These are phyloP conservation scores for Blastocrithidia nonstop DNA, from an alignment of 208 protist species.

Conservation along the genomic window DNA sequence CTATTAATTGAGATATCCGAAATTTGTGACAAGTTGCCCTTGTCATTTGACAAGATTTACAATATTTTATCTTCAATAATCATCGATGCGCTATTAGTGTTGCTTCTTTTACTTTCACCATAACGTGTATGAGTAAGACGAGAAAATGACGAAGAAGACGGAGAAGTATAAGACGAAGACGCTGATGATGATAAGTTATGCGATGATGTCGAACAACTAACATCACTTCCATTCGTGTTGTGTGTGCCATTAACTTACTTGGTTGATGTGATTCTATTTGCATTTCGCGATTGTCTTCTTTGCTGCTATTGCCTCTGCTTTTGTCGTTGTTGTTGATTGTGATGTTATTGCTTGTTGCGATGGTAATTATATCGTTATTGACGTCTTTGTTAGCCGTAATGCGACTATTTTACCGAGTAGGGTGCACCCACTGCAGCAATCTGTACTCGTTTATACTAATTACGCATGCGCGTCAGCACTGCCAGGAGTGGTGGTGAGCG, in stretches of 20 bases:
- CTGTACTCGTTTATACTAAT: slow-evolving; percentile 16
- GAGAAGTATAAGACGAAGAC: too few species aligned
- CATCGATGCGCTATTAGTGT: neutral
- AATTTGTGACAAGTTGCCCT: slow-evolving; percentile 22
- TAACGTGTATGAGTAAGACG: neutral
- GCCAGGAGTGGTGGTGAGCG: slow-evolving; percentile 5
- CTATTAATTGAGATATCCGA: too few species aligned
- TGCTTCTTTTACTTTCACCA: neutral
- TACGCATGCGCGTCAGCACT: slow-evolving; percentile 15
- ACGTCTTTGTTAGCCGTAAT: neutral
- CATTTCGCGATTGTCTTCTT: neutral
- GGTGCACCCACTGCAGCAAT: too few species aligned
- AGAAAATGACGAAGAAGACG: slow-evolving; percentile 4
- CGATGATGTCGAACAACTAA: too few species aligned
- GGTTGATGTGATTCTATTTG: neutral
- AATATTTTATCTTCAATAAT: neutral
- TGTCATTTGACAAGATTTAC: slow-evolving; percentile 2
- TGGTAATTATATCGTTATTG: neutral
- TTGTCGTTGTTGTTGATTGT: neutral
- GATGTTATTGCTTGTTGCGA: neutral
- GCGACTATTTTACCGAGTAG: too few species aligned
- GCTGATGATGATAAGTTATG: too few species aligned
- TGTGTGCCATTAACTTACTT: neutral
- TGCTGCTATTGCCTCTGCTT: neutral
- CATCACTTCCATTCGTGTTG: too few species aligned